phyloP scores from a whole-genome alignment of 192 early-diverging fungal genomes.

The Chytriomyces confervae region DNA sequence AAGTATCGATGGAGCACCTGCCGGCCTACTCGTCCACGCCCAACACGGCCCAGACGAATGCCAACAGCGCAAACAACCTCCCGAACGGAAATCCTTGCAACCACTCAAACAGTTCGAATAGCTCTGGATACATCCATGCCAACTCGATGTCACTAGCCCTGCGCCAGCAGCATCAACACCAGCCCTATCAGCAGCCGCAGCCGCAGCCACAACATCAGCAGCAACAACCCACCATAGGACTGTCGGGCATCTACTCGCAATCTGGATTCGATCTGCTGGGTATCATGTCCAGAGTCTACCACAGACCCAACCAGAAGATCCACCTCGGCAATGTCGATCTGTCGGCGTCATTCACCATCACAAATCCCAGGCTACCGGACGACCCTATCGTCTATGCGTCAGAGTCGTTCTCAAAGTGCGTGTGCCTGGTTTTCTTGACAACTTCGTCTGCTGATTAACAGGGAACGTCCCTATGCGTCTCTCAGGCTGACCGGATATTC shows the following conservation, averaged over 20 bases:
- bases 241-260: constrained; percentile 35
- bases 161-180: neutral
- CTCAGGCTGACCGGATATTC: constrained; percentile 56
- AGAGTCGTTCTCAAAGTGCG: constrained; percentile 60
- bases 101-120: no score
- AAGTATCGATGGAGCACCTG: no score
- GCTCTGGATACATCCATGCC: no score
- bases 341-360: constrained; percentile 58
- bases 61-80: no score
- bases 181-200: neutral
- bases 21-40: no score
- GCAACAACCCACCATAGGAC: neutral
- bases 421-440: neutral
- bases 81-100: no score
- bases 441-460: no score
- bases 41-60: no score
- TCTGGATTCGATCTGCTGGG: constrained; percentile 53
- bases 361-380: constrained; percentile 65
- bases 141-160: no score
- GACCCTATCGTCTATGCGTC: constrained; percentile 69
- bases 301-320: constrained; percentile 64
- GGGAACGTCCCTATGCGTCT: neutral
- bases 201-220: neutral
- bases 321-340: constrained; percentile 65
- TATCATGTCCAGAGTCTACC: constrained; percentile 44